Percentiles rank a stretch among this genome's conserved stretches.
Evolutionary conservation across 1,284 basidiomycete species (phyloP).

Genomic region (Malassezia dermatis): DNA sequence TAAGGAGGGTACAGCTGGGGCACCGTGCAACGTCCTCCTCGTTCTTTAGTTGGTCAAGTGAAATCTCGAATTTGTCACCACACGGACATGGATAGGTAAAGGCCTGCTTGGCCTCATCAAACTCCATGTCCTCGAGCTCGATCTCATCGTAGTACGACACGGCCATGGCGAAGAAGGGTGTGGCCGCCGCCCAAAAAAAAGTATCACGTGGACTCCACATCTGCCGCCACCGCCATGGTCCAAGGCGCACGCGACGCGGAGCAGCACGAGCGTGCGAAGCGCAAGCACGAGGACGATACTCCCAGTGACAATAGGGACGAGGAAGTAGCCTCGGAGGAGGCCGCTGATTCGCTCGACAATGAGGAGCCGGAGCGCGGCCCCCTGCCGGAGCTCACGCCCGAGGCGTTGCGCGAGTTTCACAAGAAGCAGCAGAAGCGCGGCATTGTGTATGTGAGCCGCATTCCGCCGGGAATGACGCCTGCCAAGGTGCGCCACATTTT

Average conservation of each 20-base stretch:
- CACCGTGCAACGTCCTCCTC: slow-evolving; percentile 95
- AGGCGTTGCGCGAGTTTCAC: slow-evolving; percentile 36
- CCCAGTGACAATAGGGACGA: background rate
- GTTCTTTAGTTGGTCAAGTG: slow-evolving; percentile 65
- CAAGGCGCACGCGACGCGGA: background rate
- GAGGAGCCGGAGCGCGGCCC: slow-evolving; percentile 56
- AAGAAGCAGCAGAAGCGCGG: slow-evolving; percentile 52
- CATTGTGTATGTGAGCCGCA: slow-evolving; percentile 85
- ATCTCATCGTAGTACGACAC: slow-evolving; percentile 42
- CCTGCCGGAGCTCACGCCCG: slow-evolving; percentile 8
- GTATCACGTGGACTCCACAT: background rate
- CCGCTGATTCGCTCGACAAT: slow-evolving; percentile 2
- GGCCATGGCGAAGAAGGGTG: slow-evolving; percentile 2
- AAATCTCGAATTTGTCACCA: slow-evolving; percentile 95
- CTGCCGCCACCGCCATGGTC: background rate
- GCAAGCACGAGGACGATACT: background rate
- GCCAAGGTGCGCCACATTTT: slow-evolving; percentile 75
- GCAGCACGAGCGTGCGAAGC: background rate
- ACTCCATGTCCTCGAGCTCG: slow-evolving; percentile 47
- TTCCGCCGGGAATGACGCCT: slow-evolving; percentile 98
- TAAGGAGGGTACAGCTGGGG: slow-evolving; percentile 87
- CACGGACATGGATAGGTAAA: slow-evolving; percentile 96
- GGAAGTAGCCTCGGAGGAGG: background rate
- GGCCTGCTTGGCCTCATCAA: slow-evolving; percentile 39
- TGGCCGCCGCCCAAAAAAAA: slow-evolving; percentile 3